phyloP scores from a whole-genome alignment of 2,329 filamentous ascomycete genomes.

The Rhytidhysteron rufulum region DNA sequence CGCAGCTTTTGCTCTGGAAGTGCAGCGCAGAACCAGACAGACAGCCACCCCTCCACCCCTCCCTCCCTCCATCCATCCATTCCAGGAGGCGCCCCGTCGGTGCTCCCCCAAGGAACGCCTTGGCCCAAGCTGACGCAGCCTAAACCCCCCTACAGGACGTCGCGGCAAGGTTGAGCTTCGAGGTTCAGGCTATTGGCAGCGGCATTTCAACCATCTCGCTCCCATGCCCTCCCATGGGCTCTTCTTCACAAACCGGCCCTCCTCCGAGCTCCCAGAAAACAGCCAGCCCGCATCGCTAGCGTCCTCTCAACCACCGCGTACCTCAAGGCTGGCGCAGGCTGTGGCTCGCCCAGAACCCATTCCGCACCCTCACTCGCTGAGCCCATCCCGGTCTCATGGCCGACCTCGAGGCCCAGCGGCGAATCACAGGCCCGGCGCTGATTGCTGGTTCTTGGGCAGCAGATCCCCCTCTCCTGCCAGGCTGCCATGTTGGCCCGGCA shows the following conservation, averaged over 20 bases:
- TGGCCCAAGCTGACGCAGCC: not conserved
- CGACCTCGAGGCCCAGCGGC: conserved; percentile 13
- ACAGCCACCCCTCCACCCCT: no score
- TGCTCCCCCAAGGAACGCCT: no score
- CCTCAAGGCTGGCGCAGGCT: conserved; percentile 11
- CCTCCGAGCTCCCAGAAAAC: conserved; percentile 14
- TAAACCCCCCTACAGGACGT: not conserved
- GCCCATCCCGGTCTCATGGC: conserved; percentile 19
- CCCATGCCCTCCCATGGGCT: not conserved
- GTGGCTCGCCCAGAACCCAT: conserved; percentile 12
- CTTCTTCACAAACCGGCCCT: conserved; percentile 15
- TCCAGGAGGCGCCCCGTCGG: no score
- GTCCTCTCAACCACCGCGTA: conserved; percentile 12
- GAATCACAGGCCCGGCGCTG: conserved; percentile 14
- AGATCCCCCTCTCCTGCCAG: not conserved
- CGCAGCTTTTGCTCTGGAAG: no score
- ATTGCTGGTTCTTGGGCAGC: conserved; percentile 4
- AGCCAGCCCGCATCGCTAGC: conserved; percentile 10
- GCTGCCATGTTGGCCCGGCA: conserved; percentile 5
- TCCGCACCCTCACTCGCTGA: conserved; percentile 14
- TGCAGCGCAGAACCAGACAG: no score
- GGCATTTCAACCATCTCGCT: conserved; percentile 4
- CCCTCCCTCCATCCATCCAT: no score
- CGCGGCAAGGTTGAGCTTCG: not conserved
- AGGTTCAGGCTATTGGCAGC: conserved; percentile 15